phyloP scores from a whole-genome alignment of 257 asterid species.

The Primulina eburnea region DNA sequence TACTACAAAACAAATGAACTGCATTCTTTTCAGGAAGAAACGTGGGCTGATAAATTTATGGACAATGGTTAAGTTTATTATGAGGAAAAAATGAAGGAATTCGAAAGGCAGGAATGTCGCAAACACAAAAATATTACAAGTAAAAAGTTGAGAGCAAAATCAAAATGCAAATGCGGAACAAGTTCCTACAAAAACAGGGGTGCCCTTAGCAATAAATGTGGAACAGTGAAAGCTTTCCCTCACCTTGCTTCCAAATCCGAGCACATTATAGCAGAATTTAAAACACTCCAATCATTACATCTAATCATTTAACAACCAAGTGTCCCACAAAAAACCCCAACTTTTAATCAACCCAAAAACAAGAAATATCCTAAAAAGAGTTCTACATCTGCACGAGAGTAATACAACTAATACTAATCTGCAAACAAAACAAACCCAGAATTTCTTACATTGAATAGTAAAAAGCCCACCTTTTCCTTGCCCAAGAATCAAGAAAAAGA shows the following conservation, averaged over 20 bases:
- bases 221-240: constrained; percentile 19
- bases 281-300: constrained; percentile 25
- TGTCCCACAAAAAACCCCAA: constrained; percentile 15
- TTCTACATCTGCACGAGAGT: constrained; percentile 27
- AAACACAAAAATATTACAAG: constrained; percentile 8
- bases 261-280: constrained; percentile 28
- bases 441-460: constrained; percentile 11
- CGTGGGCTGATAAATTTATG: neutral
- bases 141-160: constrained; percentile 3
- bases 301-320: constrained; percentile 30
- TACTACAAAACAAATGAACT: constrained; percentile 39
- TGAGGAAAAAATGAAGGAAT: neutral
- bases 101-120: constrained; percentile 2
- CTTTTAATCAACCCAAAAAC: constrained; percentile 31
- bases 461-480: constrained; percentile 23
- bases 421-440: constrained; percentile 23
- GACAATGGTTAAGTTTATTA: neutral
- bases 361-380: constrained; percentile 7
- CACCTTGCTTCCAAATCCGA: constrained; percentile 24
- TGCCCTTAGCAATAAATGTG: constrained; percentile 15
- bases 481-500: constrained; percentile 32
- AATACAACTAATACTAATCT: constrained; percentile 18
- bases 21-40: constrained; percentile 37
- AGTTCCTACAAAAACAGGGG: constrained; percentile 11
- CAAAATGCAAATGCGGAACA: constrained; percentile 10